Evolutionary conservation across 331 rosid genomes (phyloP).

Genomic region (Quercus tomentella): DNA sequence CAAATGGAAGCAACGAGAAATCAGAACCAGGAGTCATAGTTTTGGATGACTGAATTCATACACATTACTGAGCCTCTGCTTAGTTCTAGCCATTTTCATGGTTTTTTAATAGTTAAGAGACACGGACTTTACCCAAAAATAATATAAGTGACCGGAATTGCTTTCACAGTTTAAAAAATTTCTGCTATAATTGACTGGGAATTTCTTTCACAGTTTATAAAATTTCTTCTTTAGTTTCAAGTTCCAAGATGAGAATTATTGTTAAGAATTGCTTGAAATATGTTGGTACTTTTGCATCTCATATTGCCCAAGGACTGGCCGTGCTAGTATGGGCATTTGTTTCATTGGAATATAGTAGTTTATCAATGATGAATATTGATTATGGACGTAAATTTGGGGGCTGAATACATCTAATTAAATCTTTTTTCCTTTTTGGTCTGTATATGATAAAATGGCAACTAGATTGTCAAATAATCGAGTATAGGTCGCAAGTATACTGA

Average conservation of each 20-base stretch:
- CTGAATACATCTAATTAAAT: too few species aligned
- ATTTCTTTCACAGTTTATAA: not conserved
- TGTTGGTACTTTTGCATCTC: not conserved
- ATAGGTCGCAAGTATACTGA: too few species aligned
- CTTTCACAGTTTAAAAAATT: not conserved
- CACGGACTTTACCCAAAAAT: not conserved
- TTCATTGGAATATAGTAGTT: not conserved
- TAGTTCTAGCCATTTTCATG: not conserved
- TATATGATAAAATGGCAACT: too few species aligned
- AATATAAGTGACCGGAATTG: not conserved
- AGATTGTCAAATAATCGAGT: too few species aligned
- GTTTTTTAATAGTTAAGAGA: not conserved
- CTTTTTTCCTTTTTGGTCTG: too few species aligned
- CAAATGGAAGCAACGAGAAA: constrained; percentile 27
- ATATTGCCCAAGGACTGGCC: not conserved
- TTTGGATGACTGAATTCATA: constrained; percentile 41
- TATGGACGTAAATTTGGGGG: too few species aligned
- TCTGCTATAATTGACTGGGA: not conserved
- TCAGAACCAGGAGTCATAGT: constrained; percentile 28
- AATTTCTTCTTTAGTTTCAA: not conserved
- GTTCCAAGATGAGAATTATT: not conserved
- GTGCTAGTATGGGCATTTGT: not conserved
- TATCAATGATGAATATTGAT: not conserved
- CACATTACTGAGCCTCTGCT: not conserved
- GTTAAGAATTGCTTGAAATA: not conserved